phyloP scores from a whole-genome alignment of 176 grass and related monocot genomes.

The Elaeis guineensis region DNA sequence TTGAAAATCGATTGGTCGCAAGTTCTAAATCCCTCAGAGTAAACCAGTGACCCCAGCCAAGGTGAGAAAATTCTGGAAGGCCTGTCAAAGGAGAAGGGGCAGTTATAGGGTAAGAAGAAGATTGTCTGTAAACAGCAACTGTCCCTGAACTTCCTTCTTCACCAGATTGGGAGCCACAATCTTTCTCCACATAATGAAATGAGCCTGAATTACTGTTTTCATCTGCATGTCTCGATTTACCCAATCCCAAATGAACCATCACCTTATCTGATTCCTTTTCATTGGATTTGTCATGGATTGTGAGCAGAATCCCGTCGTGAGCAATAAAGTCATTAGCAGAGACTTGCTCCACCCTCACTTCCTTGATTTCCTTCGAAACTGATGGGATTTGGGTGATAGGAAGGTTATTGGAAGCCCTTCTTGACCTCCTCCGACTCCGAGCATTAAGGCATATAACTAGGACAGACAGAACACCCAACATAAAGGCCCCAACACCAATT shows the following conservation, averaged over 20 bases:
- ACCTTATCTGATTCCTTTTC: conserved; percentile 54
- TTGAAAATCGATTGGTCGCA: conserved; percentile 66
- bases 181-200: conserved; percentile 73
- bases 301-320: conserved; percentile 42
- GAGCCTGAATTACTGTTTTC: conserved; percentile 80
- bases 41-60: conserved; percentile 88
- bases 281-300: conserved; percentile 49
- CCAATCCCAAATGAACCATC: conserved; percentile 53
- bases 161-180: conserved; percentile 54
- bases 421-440: conserved; percentile 52
- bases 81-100: conserved; percentile 79
- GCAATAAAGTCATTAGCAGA: conserved; percentile 28
- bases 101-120: conserved; percentile 38
- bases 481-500: conserved; percentile 63
- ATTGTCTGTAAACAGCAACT: conserved; percentile 29
- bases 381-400: conserved; percentile 66
- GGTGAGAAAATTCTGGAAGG: conserved; percentile 67
- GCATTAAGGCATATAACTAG: conserved; percentile 60
- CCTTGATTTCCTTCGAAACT: conserved; percentile 86
- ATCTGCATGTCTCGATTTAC: conserved; percentile 55
- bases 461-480: conserved; percentile 55
- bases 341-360: conserved; percentile 74
- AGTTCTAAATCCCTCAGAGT: conserved; percentile 68
- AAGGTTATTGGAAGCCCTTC: conserved; percentile 46
- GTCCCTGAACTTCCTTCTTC: conserved; percentile 62